These are phyloP conservation scores for Vanilla planifolia DNA, from an alignment of 106 monocot species.

Conservation along the genomic window DNA sequence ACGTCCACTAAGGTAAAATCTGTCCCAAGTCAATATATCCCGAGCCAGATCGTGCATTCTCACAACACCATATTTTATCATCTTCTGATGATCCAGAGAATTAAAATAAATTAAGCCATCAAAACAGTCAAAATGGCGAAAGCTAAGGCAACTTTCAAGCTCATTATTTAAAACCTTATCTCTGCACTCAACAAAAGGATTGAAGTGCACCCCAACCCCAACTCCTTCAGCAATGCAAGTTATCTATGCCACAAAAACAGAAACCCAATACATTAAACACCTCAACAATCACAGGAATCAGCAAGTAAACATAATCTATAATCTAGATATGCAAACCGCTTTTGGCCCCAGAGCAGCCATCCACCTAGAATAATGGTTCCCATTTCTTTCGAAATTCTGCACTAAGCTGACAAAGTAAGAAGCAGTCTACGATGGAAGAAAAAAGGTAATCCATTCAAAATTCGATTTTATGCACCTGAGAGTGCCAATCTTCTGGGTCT, in stretches of 20 bases:
- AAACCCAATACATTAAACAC: neutral
- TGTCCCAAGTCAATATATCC: conserved; percentile 77
- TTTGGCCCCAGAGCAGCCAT: conserved; percentile 67
- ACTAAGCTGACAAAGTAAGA: neutral
- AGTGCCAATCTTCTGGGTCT: conserved; percentile 77
- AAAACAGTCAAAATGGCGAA: neutral
- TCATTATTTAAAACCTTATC: conserved; percentile 40
- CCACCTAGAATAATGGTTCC: conserved; percentile 68
- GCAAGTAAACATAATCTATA: neutral
- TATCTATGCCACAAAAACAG: conserved; percentile 29
- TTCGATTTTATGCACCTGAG: conserved; percentile 50
- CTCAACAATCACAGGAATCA: conserved; percentile 1
- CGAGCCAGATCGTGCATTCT: conserved; percentile 72
- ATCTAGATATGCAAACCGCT: conserved; percentile 26
- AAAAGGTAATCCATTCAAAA: conserved; percentile 39
- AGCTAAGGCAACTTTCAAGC: neutral
- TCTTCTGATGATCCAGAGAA: conserved; percentile 27
- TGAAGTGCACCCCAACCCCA: conserved; percentile 92
- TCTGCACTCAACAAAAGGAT: conserved; percentile 86
- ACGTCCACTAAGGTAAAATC: conserved; percentile 81
- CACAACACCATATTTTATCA: conserved; percentile 96
- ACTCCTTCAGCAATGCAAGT: conserved; percentile 55
- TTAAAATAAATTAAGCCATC: neutral
- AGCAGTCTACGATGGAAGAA: neutral
- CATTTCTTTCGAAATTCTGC: conserved; percentile 83